Percentiles rank a stretch among this genome's conserved stretches.
Evolutionary conservation across 2,329 filamentous ascomycete species (phyloP).

Genomic region (Clonostachys rhizophaga): DNA sequence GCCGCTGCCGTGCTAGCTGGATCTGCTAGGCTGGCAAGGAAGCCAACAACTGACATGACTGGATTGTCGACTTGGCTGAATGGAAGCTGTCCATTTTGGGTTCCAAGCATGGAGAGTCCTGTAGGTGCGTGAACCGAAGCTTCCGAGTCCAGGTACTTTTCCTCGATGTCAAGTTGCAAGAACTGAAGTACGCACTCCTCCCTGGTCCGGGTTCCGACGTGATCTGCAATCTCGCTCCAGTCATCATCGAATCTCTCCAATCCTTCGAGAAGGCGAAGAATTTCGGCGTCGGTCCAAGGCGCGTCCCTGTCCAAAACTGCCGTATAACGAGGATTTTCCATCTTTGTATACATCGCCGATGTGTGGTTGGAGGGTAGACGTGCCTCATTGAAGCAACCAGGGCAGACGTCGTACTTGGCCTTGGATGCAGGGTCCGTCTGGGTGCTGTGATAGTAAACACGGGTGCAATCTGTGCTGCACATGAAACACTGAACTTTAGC

Average conservation of each 20-base stretch:
- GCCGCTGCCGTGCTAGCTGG: slow-evolving; percentile 87
- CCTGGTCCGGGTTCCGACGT: slow-evolving; percentile 84
- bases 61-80: slow-evolving; percentile 94
- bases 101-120: slow-evolving; percentile 63
- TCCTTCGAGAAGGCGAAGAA: slow-evolving; percentile 83
- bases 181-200: slow-evolving; percentile 98
- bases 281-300: slow-evolving; percentile 87
- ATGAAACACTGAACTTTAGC: slow-evolving; percentile 78
- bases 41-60: slow-evolving; percentile 92
- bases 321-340: slow-evolving; percentile 83
- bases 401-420: slow-evolving; percentile 82
- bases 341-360: slow-evolving; percentile 77
- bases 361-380: slow-evolving; percentile 77
- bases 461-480: slow-evolving; percentile 84
- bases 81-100: slow-evolving; percentile 74
- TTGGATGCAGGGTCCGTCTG: slow-evolving; percentile 56
- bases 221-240: slow-evolving; percentile 88
- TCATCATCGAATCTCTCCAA: slow-evolving; percentile 93
- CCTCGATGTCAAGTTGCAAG: slow-evolving; percentile 92
- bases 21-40: slow-evolving; percentile 86
- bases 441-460: slow-evolving; percentile 55
- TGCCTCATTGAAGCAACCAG: slow-evolving; percentile 82
- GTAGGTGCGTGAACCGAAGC: slow-evolving; percentile 42
- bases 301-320: slow-evolving; percentile 77
- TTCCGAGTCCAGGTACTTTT: slow-evolving; percentile 89